These are phyloP conservation scores for Nematocida major DNA, from an alignment of 371 early-diverging fungal species.

Conservation along the genomic window DNA sequence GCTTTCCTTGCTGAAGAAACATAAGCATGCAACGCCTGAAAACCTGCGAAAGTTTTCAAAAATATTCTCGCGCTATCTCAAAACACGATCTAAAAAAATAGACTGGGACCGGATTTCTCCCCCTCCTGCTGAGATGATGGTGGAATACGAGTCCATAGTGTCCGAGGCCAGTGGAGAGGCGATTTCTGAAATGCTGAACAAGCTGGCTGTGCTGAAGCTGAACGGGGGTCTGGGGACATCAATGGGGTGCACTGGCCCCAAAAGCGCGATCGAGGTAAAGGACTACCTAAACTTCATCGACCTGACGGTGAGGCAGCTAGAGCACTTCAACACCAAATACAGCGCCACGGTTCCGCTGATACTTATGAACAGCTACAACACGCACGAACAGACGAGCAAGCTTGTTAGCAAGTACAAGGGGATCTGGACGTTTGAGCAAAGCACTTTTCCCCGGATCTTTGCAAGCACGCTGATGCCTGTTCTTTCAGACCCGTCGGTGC, in stretches of 20 bases:
- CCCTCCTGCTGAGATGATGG: constrained; percentile 58
- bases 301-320: constrained; percentile 91
- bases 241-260: constrained; percentile 99
- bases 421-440: constrained; percentile 92
- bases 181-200: constrained; percentile 67
- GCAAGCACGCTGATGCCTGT: constrained; percentile 82
- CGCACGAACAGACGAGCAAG: constrained; percentile 85
- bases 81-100: constrained; percentile 56
- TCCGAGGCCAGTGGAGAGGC: background rate
- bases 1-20: constrained; percentile 44
- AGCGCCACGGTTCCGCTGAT: constrained; percentile 85
- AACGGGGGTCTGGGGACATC: constrained; percentile 98
- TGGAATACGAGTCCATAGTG: constrained; percentile 45
- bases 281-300: constrained; percentile 95
- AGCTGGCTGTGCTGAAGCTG: constrained; percentile 91
- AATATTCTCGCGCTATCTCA: constrained; percentile 60
- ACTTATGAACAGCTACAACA: constrained; percentile 99
- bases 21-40: constrained; percentile 22
- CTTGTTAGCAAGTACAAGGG: constrained; percentile 86
- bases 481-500: constrained; percentile 67
- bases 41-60: constrained; percentile 58
- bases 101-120: constrained; percentile 61
- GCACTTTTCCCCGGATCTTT: constrained; percentile 83
- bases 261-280: constrained; percentile 88
- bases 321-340: constrained; percentile 80